Base-by-base conservation (phyloP, 768 basidiomycete genomes). In the Lactarius deliciosus region DNA sequence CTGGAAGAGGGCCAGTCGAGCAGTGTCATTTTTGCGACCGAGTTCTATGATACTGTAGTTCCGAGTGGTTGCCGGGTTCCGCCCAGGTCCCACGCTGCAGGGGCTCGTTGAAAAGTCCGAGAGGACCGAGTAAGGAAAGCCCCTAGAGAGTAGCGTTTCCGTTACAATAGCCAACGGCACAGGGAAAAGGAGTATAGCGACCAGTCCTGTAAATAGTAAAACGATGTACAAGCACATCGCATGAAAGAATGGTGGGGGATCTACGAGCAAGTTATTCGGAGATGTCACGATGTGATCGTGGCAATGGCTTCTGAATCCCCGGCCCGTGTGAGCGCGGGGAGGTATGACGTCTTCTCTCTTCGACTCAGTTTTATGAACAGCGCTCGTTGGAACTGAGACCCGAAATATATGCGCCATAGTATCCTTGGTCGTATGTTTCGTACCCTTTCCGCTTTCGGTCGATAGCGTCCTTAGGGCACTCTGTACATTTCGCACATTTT, bases 121-220 rank as follows among this genome's bases (percentile, higher is more conserved):
- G n/a, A 13, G 54, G 0, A 13, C 60, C 60, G 28, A 47, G 43
- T 61, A 38, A 57, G 65, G 65, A 61, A 66, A 32, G 64, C 45
- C n/a, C 65, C 60, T 53, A 22, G 45, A 36, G 36, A 2, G 20
- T 10, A 34, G 16, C 18, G 32, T 34, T n/a, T n/a, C 6, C 18
- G 56, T 30, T 20, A 56, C 20, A 56, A 30, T n/a, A 34, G 18
- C 28, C 20, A 30, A 30, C 9, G 34, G 8, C 18, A 9, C 15
- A 57, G 56, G 13, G 25, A 28, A 25, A 50, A 22, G 47, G 22
- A 7, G 50, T 15, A 50, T 22, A 28, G 11, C 50, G 50, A 41
- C 41, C 41, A 18, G 16, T 20, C 20, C 20, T 47, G 45, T 41
- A 47, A 47, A 22, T 47, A 47, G 9, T 47, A 10, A 4, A 22